These are phyloP conservation scores for Venturia oleaginea DNA, from an alignment of 2,329 filamentous ascomycete species.

Conservation along the genomic window DNA sequence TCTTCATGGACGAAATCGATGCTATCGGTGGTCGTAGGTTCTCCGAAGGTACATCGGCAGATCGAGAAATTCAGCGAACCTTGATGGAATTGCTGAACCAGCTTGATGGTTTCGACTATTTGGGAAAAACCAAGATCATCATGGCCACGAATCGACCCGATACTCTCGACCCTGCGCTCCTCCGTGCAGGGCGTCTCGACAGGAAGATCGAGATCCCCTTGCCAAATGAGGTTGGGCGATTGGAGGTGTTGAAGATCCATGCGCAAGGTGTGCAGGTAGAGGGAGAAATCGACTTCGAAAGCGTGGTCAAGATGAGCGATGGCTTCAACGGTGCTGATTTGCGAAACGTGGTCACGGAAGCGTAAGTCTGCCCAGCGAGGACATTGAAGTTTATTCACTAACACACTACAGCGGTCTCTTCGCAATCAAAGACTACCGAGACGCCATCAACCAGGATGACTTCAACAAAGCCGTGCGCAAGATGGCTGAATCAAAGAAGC, in stretches of 20 bases:
- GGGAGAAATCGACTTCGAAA: slow-evolving; percentile 97
- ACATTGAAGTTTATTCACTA: slow-evolving; percentile 18
- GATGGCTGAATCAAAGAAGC: slow-evolving; percentile 93
- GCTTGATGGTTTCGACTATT: slow-evolving; percentile 96
- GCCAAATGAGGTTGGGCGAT: slow-evolving; percentile 88
- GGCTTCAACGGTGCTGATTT: slow-evolving; percentile 95
- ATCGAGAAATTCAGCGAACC: slow-evolving; percentile 96
- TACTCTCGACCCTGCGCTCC: slow-evolving; percentile 84
- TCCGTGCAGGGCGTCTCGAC: slow-evolving; percentile 88
- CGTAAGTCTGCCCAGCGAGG: slow-evolving; percentile 53
- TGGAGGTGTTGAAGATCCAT: slow-evolving; percentile 98
- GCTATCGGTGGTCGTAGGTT: slow-evolving; percentile 95
- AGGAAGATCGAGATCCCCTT: slow-evolving; percentile 97
- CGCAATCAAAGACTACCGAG: slow-evolving; percentile 96
- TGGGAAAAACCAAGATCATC: slow-evolving; percentile 99
- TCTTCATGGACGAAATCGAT: slow-evolving; percentile 99
- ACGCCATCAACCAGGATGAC: slow-evolving; percentile 94
- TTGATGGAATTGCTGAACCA: slow-evolving; percentile 98
- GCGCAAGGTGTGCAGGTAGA: slow-evolving; percentile 76
- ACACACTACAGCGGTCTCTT: slow-evolving; percentile 65
- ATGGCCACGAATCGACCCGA: slow-evolving; percentile 99
- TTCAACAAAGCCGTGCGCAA: slow-evolving; percentile 99
- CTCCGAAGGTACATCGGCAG: slow-evolving; percentile 92
- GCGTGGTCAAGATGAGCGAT: slow-evolving; percentile 99
- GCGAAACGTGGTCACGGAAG: slow-evolving; percentile 95